phyloP scores from a whole-genome alignment of 1,139 yeast genomes.

The Taphrina communis region DNA sequence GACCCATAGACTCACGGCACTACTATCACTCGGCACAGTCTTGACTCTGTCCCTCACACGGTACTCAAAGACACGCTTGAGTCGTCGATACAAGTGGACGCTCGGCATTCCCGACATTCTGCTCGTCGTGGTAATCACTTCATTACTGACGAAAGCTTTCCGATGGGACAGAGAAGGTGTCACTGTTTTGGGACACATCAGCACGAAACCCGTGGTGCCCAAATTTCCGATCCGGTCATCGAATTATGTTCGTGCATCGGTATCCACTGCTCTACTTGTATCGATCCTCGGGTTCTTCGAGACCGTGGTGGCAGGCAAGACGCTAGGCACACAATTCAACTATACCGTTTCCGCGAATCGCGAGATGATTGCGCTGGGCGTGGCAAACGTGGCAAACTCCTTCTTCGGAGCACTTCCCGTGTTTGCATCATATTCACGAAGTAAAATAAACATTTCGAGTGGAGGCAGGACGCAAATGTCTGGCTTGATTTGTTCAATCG shows the following conservation, averaged over 20 bases:
- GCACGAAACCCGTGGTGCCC: conserved; percentile 55
- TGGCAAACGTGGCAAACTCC: conserved; percentile 70
- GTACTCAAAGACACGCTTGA: conserved; percentile 46
- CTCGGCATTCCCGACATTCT: conserved; percentile 82
- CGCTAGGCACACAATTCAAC: conserved; percentile 53
- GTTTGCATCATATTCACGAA: conserved; percentile 95
- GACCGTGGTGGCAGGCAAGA: conserved; percentile 89
- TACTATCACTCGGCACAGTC: conserved; percentile 51
- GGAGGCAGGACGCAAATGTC: conserved; percentile 86
- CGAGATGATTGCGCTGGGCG: conserved; percentile 69
- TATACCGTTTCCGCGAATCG: conserved; percentile 56
- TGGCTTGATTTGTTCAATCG: conserved; percentile 77
- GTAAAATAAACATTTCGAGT: conserved; percentile 82
- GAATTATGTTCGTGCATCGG: conserved; percentile 52
- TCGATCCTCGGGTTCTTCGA: conserved; percentile 93
- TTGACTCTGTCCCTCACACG: conserved; percentile 50
- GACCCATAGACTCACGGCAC: conserved; percentile 51
- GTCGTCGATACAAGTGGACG: conserved; percentile 47
- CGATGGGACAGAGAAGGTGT: conserved; percentile 67
- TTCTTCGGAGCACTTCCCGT: conserved; percentile 84
- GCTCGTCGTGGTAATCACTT: conserved; percentile 69
- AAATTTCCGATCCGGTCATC: conserved; percentile 58
- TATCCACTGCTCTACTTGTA: conserved; percentile 63
- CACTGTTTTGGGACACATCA: conserved; percentile 71
- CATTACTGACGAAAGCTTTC: conserved; percentile 61